A percentile compares a stretch with the other conserved stretches of the same genome.
phyloP scores from a whole-genome alignment of 2,329 filamentous ascomycete species.

The Aspergillus clavatus region DNA sequence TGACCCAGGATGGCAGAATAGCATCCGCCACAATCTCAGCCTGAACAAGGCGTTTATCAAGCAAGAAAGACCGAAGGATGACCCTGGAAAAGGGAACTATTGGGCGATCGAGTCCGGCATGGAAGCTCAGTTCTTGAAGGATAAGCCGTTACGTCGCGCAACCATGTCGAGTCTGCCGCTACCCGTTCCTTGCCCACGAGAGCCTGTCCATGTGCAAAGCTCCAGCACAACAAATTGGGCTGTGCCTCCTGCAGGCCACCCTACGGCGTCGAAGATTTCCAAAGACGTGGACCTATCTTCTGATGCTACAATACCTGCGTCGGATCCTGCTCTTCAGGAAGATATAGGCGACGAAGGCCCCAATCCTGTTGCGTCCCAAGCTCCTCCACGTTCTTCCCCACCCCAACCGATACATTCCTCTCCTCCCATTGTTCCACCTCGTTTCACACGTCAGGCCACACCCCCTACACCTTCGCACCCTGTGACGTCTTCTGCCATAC shows the following conservation, averaged over 20 bases:
- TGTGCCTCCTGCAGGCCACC: constrained; percentile 26
- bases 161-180: constrained; percentile 44
- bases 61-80: constrained; percentile 91
- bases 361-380: constrained; percentile 19
- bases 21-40: constrained; percentile 95
- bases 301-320: constrained; percentile 71
- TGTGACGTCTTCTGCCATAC: constrained; percentile 59
- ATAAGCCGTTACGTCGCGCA: constrained; percentile 59
- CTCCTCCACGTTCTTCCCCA: constrained; percentile 42
- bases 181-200: constrained; percentile 28
- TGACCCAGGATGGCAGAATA: constrained; percentile 96
- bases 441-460: constrained; percentile 61
- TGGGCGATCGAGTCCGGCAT: constrained; percentile 90
- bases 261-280: constrained; percentile 19
- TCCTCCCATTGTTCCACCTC: constrained; percentile 66
- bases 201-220: constrained; percentile 27
- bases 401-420: constrained; percentile 72
- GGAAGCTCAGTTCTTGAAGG: constrained; percentile 83
- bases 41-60: constrained; percentile 96
- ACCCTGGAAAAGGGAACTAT: constrained; percentile 95
- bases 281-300: constrained; percentile 59
- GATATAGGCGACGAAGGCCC: constrained; percentile 45
- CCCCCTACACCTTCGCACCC: constrained; percentile 64
- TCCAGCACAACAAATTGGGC: constrained; percentile 32
- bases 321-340: constrained; percentile 58